Conservation (phyloP, 2,329 filamentous ascomycete species). For the Hymenoscyphus infarciens region DNA sequence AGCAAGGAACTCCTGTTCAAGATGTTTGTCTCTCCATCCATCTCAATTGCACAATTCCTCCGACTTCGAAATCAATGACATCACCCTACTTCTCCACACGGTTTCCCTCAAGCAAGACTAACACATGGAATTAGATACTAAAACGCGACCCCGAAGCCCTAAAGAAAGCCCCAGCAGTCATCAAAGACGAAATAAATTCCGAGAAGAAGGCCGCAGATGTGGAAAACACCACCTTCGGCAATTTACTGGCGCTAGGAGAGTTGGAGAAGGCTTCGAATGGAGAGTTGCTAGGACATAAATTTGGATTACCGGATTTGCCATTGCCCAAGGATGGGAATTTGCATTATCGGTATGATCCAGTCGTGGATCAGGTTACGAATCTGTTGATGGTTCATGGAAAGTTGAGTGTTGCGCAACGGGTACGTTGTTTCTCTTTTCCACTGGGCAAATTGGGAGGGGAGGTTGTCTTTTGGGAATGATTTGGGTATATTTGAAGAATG, state of each 20-base stretch:
- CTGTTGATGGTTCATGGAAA: slow-evolving; percentile 91
- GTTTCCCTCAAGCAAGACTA: slow-evolving; percentile 5
- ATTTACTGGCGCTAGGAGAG: slow-evolving; percentile 33
- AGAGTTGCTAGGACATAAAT: slow-evolving; percentile 51
- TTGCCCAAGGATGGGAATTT: slow-evolving; percentile 60
- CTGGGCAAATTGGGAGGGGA: not conserved
- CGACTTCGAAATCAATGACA: slow-evolving; percentile 19
- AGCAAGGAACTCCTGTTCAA: slow-evolving; percentile 62
- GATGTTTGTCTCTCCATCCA: slow-evolving; percentile 47
- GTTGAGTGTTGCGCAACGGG: slow-evolving; percentile 82
- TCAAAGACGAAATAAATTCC: slow-evolving; percentile 54
- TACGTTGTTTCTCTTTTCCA: slow-evolving; percentile 43
- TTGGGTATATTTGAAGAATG: not conserved
- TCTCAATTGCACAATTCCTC: not conserved
- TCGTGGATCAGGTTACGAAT: slow-evolving; percentile 84
- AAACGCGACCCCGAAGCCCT: slow-evolving; percentile 57
- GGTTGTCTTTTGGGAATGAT: not conserved
- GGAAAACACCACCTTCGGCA: slow-evolving; percentile 33
- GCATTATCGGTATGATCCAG: slow-evolving; percentile 79
- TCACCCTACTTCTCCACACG: slow-evolving; percentile 23
- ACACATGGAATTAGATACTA: slow-evolving; percentile 49
- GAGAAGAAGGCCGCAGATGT: slow-evolving; percentile 26
- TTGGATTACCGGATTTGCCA: slow-evolving; percentile 65
- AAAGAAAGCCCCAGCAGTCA: slow-evolving; percentile 62
- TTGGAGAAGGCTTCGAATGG: slow-evolving; percentile 30